Conservation (phyloP, 495 filamentous ascomycete genomes). For the Collariella sp. region DNA sequence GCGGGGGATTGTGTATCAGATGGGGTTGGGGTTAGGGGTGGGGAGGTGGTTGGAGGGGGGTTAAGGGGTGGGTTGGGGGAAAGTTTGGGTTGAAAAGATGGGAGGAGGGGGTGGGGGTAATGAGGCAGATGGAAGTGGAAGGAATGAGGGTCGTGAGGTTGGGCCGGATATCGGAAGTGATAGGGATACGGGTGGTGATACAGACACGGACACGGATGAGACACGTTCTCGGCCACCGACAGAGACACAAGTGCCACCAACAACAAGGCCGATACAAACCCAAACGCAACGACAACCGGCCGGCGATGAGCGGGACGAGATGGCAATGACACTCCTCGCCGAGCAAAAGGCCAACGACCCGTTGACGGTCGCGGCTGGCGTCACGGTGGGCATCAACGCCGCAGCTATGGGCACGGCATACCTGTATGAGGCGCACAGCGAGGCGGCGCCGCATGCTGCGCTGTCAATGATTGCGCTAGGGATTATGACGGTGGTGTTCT, state of each 20-base stretch:
- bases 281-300: not conserved
- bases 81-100: conserved; percentile 3
- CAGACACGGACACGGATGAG: not conserved
- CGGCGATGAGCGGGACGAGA: not conserved
- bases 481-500: conserved; percentile 39
- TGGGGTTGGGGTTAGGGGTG: conserved; percentile 27
- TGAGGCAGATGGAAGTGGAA: not conserved
- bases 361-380: conserved; percentile 33
- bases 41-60: conserved; percentile 31
- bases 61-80: not conserved
- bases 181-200: not conserved
- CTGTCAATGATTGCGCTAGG: conserved; percentile 43
- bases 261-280: too few species aligned
- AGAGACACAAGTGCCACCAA: not conserved
- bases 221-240: not conserved
- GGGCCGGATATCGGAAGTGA: not conserved
- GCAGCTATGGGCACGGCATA: conserved; percentile 45
- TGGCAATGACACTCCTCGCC: not conserved
- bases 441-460: conserved; percentile 41
- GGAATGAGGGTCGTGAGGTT: not conserved
- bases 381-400: conserved; percentile 41
- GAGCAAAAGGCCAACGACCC: conserved; percentile 16
- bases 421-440: conserved; percentile 38
- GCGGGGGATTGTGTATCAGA: conserved; percentile 40
- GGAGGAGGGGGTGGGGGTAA: not conserved